phyloP scores from a whole-genome alignment of 805 yeast species.

The Sugiyamaella marilandica region DNA sequence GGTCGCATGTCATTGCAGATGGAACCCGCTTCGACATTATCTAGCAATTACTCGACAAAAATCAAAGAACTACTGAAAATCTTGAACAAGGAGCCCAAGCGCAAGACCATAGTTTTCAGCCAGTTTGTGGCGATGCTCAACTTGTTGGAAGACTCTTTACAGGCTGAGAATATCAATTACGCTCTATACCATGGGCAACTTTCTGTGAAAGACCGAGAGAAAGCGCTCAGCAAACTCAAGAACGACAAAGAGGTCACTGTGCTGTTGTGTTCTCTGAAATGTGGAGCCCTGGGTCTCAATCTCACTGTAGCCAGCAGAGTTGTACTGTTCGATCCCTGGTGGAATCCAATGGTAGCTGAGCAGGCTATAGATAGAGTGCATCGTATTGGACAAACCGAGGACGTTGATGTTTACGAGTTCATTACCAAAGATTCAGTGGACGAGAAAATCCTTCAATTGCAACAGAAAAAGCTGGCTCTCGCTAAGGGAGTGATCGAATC shows the following conservation, averaged over 20 bases:
- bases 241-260: conserved; percentile 30
- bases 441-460: conserved; percentile 35
- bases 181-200: conserved; percentile 37
- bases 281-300: conserved; percentile 45
- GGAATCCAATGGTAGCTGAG: conserved; percentile 48
- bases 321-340: conserved; percentile 44
- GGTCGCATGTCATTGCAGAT: conserved; percentile 13
- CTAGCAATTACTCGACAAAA: conserved; percentile 30
- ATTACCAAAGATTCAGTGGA: conserved; percentile 39
- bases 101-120: conserved; percentile 45
- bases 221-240: conserved; percentile 29
- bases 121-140: conserved; percentile 38
- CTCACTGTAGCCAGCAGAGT: conserved; percentile 41
- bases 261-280: conserved; percentile 40
- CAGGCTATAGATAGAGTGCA: conserved; percentile 52
- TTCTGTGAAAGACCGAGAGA: conserved; percentile 30
- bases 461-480: conserved; percentile 34
- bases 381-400: conserved; percentile 42
- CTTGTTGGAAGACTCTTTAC: conserved; percentile 30
- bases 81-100: conserved; percentile 30
- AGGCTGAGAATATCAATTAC: conserved; percentile 30
- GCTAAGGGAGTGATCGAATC: conserved; percentile 32
- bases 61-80: conserved; percentile 33
- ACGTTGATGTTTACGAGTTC: conserved; percentile 44
- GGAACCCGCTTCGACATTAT: conserved; percentile 19